A percentile compares a stretch with the other conserved stretches of the same genome.
These are phyloP conservation scores for Herpetomonas samuelpessoai DNA, from an alignment of 208 protist genomes.

Conservation along the genomic window DNA sequence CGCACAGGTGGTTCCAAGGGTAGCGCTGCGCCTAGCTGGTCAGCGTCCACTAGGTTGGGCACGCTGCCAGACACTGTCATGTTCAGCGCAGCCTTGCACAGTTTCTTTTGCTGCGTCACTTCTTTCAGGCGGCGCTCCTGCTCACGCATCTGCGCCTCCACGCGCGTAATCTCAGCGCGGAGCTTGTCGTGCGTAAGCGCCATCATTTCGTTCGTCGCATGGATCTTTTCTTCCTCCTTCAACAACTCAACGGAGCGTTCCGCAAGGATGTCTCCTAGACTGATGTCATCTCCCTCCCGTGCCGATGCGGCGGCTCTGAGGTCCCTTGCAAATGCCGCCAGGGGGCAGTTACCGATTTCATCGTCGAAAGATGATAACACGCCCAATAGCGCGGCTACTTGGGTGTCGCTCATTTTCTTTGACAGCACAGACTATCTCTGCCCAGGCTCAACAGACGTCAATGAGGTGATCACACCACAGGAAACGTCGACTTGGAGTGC, in stretches of 20 bases:
- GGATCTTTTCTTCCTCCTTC: constrained; percentile 73
- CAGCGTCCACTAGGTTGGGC: constrained; percentile 32
- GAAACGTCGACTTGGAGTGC: too few species aligned
- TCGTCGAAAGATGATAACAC: constrained; percentile 43
- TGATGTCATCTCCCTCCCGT: constrained; percentile 8
- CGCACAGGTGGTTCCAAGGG: constrained; percentile 7
- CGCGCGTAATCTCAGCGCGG: constrained; percentile 64
- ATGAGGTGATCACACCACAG: too few species aligned
- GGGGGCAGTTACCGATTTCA: constrained; percentile 48
- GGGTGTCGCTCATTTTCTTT: constrained; percentile 26
- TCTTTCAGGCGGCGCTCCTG: constrained; percentile 52
- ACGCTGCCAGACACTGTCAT: constrained; percentile 60
- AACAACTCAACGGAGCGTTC: constrained; percentile 51
- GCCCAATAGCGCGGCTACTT: constrained; percentile 56
- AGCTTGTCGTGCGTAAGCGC: constrained; percentile 73
- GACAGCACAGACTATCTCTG: too few species aligned
- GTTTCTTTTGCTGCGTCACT: constrained; percentile 62
- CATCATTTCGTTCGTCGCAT: constrained; percentile 38
- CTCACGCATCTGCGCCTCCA: constrained; percentile 75
- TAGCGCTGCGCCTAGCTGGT: constrained; percentile 10
- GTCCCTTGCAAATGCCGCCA: constrained; percentile 57
- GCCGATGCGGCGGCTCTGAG: constrained; percentile 26
- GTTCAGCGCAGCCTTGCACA: constrained; percentile 79
- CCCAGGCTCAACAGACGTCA: too few species aligned
- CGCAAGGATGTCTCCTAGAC: constrained; percentile 58